Evolutionary conservation across 805 yeast species (phyloP).

Genomic region (Maudiozyma pseudohumilis): DNA sequence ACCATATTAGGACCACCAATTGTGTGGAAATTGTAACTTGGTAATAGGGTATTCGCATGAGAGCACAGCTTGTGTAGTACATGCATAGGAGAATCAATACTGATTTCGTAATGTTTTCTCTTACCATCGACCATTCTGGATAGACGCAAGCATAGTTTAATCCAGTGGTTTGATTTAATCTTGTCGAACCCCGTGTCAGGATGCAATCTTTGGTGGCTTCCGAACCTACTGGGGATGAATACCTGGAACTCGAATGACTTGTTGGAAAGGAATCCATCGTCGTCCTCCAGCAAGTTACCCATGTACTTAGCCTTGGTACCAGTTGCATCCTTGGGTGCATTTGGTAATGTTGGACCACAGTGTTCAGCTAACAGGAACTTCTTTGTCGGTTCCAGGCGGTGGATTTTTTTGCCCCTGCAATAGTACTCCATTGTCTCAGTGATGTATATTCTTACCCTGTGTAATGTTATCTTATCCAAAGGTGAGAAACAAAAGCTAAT

Average conservation of each 20-base stretch:
- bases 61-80: conserved; percentile 67
- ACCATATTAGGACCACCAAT: not conserved
- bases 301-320: conserved; percentile 31
- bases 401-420: conserved; percentile 78
- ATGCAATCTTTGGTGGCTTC: conserved; percentile 49
- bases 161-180: conserved; percentile 92
- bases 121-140: conserved; percentile 58
- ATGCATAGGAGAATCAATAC: conserved; percentile 91
- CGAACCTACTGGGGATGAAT: conserved; percentile 65
- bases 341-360: conserved; percentile 43
- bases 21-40: conserved; percentile 46
- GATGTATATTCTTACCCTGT: conserved; percentile 72
- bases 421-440: conserved; percentile 89
- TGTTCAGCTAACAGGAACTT: conserved; percentile 76
- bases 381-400: conserved; percentile 81
- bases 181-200: conserved; percentile 77
- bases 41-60: conserved; percentile 68
- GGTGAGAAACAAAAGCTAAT: conserved; percentile 78
- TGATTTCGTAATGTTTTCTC: conserved; percentile 86
- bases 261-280: conserved; percentile 50
- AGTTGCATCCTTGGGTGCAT: conserved; percentile 26
- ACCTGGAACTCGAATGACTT: conserved; percentile 79
- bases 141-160: conserved; percentile 75
- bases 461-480: conserved; percentile 73
- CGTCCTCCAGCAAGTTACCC: conserved; percentile 34